phyloP scores from a whole-genome alignment of 1,139 yeast species.

The Zhuliangozyma blackwelliae region DNA sequence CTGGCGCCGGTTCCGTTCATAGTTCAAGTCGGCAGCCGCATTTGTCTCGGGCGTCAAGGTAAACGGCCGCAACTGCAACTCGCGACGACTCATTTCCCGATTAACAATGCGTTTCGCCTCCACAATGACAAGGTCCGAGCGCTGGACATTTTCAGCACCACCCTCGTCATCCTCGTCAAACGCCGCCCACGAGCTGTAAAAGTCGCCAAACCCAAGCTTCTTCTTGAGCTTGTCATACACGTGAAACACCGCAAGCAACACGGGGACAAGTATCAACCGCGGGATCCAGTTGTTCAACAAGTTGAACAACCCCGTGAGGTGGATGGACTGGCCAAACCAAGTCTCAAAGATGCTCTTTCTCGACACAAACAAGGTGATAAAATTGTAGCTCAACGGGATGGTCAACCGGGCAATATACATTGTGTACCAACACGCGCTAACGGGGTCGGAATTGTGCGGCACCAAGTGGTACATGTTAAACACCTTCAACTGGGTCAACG shows the following conservation, averaged over 20 bases:
- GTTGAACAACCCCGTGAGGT: conserved; percentile 70
- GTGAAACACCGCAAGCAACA: conserved; percentile 58
- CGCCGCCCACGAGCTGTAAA: conserved; percentile 53
- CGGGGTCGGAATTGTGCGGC: conserved; percentile 63
- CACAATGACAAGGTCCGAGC: conserved; percentile 36
- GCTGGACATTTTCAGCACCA: conserved; percentile 13
- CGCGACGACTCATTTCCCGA: conserved; percentile 31
- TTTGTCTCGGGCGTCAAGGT: conserved; percentile 14
- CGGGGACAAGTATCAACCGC: conserved; percentile 64
- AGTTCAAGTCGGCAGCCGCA: conserved; percentile 29
- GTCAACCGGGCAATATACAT: conserved; percentile 80
- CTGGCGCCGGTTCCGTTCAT: conserved; percentile 25
- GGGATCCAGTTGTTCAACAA: conserved; percentile 74
- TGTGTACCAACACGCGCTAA: conserved; percentile 71
- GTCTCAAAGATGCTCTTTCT: conserved; percentile 45
- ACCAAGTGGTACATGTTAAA: conserved; percentile 79
- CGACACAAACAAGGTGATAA: conserved; percentile 58
- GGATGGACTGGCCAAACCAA: conserved; percentile 73
- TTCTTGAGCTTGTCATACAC: conserved; percentile 63
- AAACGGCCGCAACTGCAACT: conserved; percentile 25
- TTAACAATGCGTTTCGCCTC: conserved; percentile 41
- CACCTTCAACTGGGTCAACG: conserved; percentile 63
- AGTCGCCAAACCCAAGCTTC: conserved; percentile 43
- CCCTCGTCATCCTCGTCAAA: conserved; percentile 34
- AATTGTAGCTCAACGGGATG: conserved; percentile 77